Evolutionary conservation across 2,329 filamentous ascomycete genomes (phyloP).

Genomic region (Cladosporium phlei): DNA sequence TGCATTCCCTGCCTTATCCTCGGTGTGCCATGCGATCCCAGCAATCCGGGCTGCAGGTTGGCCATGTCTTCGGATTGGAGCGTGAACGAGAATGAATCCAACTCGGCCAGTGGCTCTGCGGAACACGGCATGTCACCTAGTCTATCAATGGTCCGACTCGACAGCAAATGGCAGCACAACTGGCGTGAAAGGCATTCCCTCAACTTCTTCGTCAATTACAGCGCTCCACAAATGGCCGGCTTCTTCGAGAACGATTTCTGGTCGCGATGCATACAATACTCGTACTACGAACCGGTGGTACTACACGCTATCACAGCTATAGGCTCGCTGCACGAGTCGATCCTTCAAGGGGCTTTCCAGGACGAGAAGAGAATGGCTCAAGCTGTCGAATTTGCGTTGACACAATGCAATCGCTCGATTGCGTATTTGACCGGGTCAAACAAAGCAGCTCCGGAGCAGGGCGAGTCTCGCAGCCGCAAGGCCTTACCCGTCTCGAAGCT

Average conservation of each 20-base stretch:
- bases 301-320: constrained; percentile 32
- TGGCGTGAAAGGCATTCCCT: constrained; percentile 31
- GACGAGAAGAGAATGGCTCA: constrained; percentile 29
- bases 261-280: constrained; percentile 30
- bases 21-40: constrained; percentile 26
- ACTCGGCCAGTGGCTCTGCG: constrained; percentile 12
- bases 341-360: constrained; percentile 29
- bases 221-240: constrained; percentile 36
- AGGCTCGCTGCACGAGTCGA: constrained; percentile 30
- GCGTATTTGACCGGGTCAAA: constrained; percentile 24
- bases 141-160: constrained; percentile 22
- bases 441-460: constrained; percentile 9
- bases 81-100: constrained; percentile 17
- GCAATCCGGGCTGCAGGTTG: constrained; percentile 24
- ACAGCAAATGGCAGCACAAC: constrained; percentile 28
- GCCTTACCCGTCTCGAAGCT: constrained; percentile 22
- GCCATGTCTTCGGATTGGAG: constrained; percentile 29
- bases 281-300: constrained; percentile 31
- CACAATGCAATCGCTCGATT: constrained; percentile 31
- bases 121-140: constrained; percentile 18
- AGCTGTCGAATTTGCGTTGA: constrained; percentile 30
- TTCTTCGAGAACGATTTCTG: constrained; percentile 32
- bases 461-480: background rate
- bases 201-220: constrained; percentile 28
- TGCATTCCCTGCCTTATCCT: constrained; percentile 32